Evolutionary conservation across 768 basidiomycete genomes (phyloP), one percentile per base, ranked within the genome.

Genomic region (Xerocomus spinulosus): DNA sequence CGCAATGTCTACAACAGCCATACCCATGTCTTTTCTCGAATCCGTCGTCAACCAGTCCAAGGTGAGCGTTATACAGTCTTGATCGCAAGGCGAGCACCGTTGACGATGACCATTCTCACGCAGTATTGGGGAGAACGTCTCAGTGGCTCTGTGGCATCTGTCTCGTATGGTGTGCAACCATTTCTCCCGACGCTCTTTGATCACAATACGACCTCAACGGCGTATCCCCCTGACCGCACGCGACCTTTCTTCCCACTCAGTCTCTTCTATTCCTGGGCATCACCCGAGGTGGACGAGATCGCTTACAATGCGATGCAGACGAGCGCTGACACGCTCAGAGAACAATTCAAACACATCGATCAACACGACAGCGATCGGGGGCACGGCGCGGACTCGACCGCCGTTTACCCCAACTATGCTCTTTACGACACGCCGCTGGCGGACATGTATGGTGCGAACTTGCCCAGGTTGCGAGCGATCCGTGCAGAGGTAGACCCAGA

Each of bases 331-430:
- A 67, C 64, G 2, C 68, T 83, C 28, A 64, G 58, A 6, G 48
- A 61, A 9, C 61, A 70, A 17, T 9, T 26, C 5, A 77, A 72
- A 2, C 35, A 36, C 12, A 8, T 36, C 20, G 35, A 52, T 70
- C 4, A 58, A 56, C n/a, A 17, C n/a, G 70, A 73, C 26, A 80
- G 76, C 18, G n/a, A 10, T 9, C n/a, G 26, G 6, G 26, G 10
- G 6, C 26, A 5, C 26, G 26, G 26, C 10, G 5, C 26, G 26
- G 10, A 28, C 26, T 10, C 26, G 26, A 28, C 10, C 26, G 54
- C 72, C 1, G 45, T 72, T 28, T 84, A 85, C 55, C 68, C 73
- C 14, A 85, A 85, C 55, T 84, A 82, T 53, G 81, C 81, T 2
- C 64, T 79, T 3, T 68, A 56, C 44, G 73, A 72, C 46, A 81